phyloP scores from a whole-genome alignment of 2,329 filamentous ascomycete genomes.

The Dryadomyces quercivorus region DNA sequence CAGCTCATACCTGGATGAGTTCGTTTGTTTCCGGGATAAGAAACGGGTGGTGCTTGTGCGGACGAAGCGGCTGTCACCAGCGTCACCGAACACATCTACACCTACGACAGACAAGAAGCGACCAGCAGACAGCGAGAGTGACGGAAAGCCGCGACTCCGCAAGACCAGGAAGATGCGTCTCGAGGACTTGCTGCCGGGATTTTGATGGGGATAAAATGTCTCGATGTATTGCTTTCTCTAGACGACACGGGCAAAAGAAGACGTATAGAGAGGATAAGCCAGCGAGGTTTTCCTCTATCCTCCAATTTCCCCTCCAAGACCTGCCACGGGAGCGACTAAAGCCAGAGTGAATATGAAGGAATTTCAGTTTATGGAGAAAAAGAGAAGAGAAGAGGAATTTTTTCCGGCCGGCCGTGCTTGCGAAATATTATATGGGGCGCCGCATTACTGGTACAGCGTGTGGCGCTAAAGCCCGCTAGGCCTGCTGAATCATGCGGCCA shows the following conservation, averaged over 20 bases:
- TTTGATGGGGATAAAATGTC: constrained; percentile 14
- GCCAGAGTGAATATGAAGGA: constrained; percentile 58
- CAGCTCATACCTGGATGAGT: no score
- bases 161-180: not conserved
- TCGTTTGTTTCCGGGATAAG: not conserved
- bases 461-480: not conserved
- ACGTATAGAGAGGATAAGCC: constrained; percentile 44
- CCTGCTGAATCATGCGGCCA: no score
- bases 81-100: no score
- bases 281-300: constrained; percentile 42
- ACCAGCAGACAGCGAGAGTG: not conserved
- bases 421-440: not conserved
- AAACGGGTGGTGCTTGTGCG: not conserved
- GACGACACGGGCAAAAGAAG: constrained; percentile 18
- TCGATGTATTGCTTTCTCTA: constrained; percentile 24
- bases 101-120: not conserved
- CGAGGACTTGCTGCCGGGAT: not conserved
- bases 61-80: not conserved
- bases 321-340: constrained; percentile 42
- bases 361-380: constrained; percentile 31
- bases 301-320: constrained; percentile 57
- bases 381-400: constrained; percentile 9
- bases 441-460: no score
- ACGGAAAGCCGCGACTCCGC: not conserved
- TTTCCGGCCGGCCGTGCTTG: not conserved